phyloP scores from a whole-genome alignment of 176 grass and related monocot species.

The Luzula sylvatica region DNA sequence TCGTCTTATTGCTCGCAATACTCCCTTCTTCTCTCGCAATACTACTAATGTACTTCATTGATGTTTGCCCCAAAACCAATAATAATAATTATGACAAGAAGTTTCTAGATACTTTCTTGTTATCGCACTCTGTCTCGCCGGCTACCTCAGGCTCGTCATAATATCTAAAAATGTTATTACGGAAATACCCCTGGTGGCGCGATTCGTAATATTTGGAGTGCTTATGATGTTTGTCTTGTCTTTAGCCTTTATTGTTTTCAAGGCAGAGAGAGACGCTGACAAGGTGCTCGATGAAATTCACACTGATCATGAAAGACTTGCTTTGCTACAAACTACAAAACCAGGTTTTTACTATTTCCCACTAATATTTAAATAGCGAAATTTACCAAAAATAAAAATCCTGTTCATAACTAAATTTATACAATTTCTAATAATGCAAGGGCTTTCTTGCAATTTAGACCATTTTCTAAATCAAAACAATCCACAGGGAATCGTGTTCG shows the following conservation, averaged over 20 bases:
- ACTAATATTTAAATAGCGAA: too few relatives aligned
- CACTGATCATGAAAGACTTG: constrained; percentile 11
- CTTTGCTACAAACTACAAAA: constrained; percentile 10
- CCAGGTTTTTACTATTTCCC: too few relatives aligned
- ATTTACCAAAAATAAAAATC: too few relatives aligned
- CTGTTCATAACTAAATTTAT: too few relatives aligned
- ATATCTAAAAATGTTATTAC: constrained; percentile 45
- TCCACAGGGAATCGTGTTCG: too few relatives aligned
- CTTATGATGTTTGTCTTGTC: constrained; percentile 55
- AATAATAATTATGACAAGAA: constrained; percentile 35
- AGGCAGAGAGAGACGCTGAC: constrained; percentile 42
- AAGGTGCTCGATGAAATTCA: constrained; percentile 15
- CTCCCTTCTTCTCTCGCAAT: constrained; percentile 50
- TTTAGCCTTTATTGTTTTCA: constrained; percentile 30
- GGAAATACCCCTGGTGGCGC: constrained; percentile 29
- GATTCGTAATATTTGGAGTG: constrained; percentile 29
- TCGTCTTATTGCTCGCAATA: constrained; percentile 68
- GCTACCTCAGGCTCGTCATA: constrained; percentile 78
- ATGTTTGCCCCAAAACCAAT: constrained; percentile 22
- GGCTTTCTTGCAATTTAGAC: too few relatives aligned
- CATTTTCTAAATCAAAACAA: too few relatives aligned
- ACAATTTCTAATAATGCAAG: background rate
- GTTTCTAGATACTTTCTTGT: constrained; percentile 63
- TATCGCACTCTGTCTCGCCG: constrained; percentile 53
- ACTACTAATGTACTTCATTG: constrained; percentile 62